A percentile compares a stretch with the other conserved stretches of the same genome.
Evolutionary conservation across 345 rosid genomes (phyloP).

Genomic region (Arabidopsis arenosa): DNA sequence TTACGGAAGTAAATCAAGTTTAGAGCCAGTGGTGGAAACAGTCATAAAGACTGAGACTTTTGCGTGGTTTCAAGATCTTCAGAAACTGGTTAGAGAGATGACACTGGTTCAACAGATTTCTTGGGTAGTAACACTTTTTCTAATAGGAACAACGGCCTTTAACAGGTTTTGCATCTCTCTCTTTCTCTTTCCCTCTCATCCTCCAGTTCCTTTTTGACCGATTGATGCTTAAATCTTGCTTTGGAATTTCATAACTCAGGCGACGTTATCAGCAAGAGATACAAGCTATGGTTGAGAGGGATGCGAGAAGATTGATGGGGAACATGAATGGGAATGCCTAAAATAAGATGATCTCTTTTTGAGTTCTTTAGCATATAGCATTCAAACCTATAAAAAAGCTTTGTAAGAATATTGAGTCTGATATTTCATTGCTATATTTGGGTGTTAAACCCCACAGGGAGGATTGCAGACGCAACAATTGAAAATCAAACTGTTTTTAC

Average conservation of each 20-base stretch:
- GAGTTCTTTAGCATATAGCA: conserved; percentile 2
- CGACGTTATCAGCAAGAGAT: conserved; percentile 47
- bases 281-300: conserved; percentile 59
- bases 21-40: conserved; percentile 63
- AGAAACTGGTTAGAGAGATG: too few relatives aligned
- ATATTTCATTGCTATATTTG: too few relatives aligned
- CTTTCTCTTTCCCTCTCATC: neutral
- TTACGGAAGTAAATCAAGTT: conserved; percentile 66
- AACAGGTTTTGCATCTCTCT: conserved; percentile 51
- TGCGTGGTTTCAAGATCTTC: too few relatives aligned
- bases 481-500: neutral
- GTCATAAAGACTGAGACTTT: neutral
- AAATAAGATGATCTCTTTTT: neutral
- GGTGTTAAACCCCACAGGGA: too few relatives aligned
- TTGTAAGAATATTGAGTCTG: too few relatives aligned
- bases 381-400: too few relatives aligned
- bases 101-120: too few relatives aligned
- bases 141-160: conserved; percentile 48
- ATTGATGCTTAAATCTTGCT: conserved; percentile 9
- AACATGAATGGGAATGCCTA: conserved; percentile 34
- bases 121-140: neutral
- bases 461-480: too few relatives aligned
- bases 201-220: neutral
- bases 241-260: conserved; percentile 18
- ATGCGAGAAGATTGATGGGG: conserved; percentile 56